Evolutionary conservation across 2,329 filamentous ascomycete species (phyloP), one percentile per base, ranked within the genome.

Genomic region (Alternaria alternata): DNA sequence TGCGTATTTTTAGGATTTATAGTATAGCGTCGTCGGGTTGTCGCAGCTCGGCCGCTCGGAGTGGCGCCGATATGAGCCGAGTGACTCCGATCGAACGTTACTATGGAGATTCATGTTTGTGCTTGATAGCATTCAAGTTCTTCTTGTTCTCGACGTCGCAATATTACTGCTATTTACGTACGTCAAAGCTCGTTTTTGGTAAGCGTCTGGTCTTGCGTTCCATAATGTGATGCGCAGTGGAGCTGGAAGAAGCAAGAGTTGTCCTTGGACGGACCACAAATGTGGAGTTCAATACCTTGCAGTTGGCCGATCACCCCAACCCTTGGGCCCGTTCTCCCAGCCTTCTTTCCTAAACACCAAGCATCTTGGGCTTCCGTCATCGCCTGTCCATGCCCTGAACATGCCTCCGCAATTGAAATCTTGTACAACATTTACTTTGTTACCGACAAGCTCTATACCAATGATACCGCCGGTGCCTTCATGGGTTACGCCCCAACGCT

Each of bases 401-500:
- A 97, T 94, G 0, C 93, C 93, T 5, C 89, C 91, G 68, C 91
- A 95, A 74, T 97, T 96, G 75, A 89, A 93, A 69, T 94, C 91
- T 75, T 89, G 90, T 16, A 94, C 80, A 6, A 96, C 83, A 52
- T 85, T 82, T 0, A 82, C 80, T n/a, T 80, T 69, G 11, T 84
- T 80, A 2, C 86, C 78, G 0, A 82, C 82, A 22, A 86, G 77
- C 71, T 93, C 90, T 46, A 94, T 91, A 0, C 92, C 93, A 69
- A 97, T 96, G 49, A 97, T 91, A 0, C 93, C 93, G 1, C 92
- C 93, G 72, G 91, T 87, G 0, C 93, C 93, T 74, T 96, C 93
- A 3, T 91, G 90, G 0, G 89, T 91, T 56, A 81, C 84, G 1
- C 84, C 84, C 91, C 92, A 95, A 42, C 92, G 84, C 22, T 89